A percentile compares a stretch with the other conserved stretches of the same genome.
These are phyloP conservation scores for Tilletiaria anomala DNA, from an alignment of 1,284 basidiomycete genomes.

Conservation along the genomic window DNA sequence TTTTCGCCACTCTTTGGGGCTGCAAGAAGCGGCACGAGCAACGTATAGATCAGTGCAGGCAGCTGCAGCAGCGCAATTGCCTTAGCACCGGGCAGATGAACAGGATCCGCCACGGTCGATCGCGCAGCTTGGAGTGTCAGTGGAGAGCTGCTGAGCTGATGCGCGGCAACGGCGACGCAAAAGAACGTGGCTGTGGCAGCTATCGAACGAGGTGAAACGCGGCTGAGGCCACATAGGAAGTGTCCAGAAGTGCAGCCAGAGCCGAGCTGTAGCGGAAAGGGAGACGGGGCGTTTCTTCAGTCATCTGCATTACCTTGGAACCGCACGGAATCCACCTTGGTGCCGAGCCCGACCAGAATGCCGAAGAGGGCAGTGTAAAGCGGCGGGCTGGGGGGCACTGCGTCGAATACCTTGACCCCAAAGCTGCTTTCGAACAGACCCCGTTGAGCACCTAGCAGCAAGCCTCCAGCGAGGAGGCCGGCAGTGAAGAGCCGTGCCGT, in stretches of 20 bases:
- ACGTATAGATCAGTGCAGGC: no score
- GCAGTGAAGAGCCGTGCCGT: slow-evolving; percentile 9
- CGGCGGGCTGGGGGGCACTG: slow-evolving; percentile 2
- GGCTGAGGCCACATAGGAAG: slow-evolving; percentile 34
- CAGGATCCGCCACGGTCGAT: neutral
- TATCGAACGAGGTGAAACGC: slow-evolving; percentile 25
- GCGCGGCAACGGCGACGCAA: slow-evolving; percentile 25
- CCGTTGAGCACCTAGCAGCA: slow-evolving; percentile 11
- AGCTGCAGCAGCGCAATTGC: slow-evolving; percentile 17
- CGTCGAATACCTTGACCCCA: slow-evolving; percentile 23
- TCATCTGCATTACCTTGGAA: neutral
- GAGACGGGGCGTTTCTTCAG: neutral
- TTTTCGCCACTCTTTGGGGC: no score
- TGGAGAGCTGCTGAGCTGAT: slow-evolving; percentile 8
- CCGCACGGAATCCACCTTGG: slow-evolving; percentile 35
- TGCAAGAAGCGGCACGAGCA: no score
- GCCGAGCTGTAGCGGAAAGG: slow-evolving; percentile 15
- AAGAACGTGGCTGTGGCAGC: slow-evolving; percentile 32
- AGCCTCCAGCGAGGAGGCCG: slow-evolving; percentile 27
- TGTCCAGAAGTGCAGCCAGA: slow-evolving; percentile 35
- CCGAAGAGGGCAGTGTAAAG: slow-evolving; percentile 7
- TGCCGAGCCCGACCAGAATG: slow-evolving; percentile 26
- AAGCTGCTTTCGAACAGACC: slow-evolving; percentile 12
- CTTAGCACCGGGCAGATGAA: slow-evolving; percentile 5
- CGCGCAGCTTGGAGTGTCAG: no score